Base-by-base conservation (phyloP, 768 basidiomycete species). In the Podaxis mareebaensis region DNA sequence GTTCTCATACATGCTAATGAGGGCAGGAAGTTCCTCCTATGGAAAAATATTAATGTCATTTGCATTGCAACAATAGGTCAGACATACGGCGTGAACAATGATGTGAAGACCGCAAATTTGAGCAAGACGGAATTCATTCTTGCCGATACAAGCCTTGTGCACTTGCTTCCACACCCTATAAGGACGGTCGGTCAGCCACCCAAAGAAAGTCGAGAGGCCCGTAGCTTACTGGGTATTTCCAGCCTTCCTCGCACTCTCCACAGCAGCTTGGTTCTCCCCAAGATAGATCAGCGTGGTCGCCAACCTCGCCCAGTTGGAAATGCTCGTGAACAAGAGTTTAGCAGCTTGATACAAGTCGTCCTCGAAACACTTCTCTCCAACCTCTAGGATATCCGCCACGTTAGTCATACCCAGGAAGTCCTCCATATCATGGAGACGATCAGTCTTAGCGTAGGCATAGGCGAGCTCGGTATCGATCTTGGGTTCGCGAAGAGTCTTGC, bases 51-150 rank as follows among this genome's bases (percentile, higher is more conserved):
- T 60, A 70, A 61, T 55, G 60, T 15, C n/a, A 24, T 46, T 61
- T 61, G 58, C 74, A 74, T 63, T 59, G 74, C 77, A 49, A 49
- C 17, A 51, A 53, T 8, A 22, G 30, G 49, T 17, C 48, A 39
- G 15, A 70, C 80, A 61, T 70, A 83, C 81, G 51, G 93, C 93
- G 76, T 98, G 95, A 26, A 99, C 97, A 66, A 99, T 89, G 71
- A 99, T 91, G 74, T 99, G 93, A 67, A 99, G 88, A 85, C 96
- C 97, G 73, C 96, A 99, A 71, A 99, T 99, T 85, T 99, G 96
- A 8, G 64, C 64, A 17, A 38, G 97, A 64, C 95, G 91, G 87
- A 99, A 99, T 74, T 99, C 97, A 60, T 84, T 79, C 81, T 99
- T 99, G 80, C 97, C 96, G 62, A 99, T 90, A 78, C 97, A 99